Conservation (phyloP, 306 rosid genomes). For the Medicago ruthenica region DNA sequence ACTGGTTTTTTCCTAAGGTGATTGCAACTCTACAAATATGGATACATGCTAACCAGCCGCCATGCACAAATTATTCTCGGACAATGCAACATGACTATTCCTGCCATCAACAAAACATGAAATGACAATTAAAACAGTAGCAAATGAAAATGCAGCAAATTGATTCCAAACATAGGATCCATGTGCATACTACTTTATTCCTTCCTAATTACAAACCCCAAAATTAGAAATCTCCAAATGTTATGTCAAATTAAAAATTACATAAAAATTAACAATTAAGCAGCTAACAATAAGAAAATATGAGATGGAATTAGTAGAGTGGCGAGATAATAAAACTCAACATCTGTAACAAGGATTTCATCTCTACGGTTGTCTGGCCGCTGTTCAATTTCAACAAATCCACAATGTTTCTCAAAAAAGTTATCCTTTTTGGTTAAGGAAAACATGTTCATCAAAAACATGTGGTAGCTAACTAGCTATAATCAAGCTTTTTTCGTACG, state of each 20-base stretch:
- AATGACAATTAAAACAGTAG: background rate
- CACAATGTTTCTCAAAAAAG: too few relatives aligned
- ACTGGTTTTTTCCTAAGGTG: too few relatives aligned
- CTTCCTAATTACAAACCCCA: background rate
- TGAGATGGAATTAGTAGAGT: constrained; percentile 81
- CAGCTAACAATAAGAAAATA: constrained; percentile 31
- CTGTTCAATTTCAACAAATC: too few relatives aligned
- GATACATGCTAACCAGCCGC: constrained; percentile 33
- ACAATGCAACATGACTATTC: constrained; percentile 25
- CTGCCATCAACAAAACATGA: constrained; percentile 29
- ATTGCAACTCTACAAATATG: constrained; percentile 3
- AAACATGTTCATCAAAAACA: too few relatives aligned
- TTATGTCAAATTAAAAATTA: background rate
- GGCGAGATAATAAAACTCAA: too few relatives aligned
- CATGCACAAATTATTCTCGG: constrained; percentile 23
- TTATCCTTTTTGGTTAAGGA: too few relatives aligned
- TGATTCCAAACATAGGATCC: background rate
- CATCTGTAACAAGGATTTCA: too few relatives aligned
- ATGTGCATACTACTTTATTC: background rate
- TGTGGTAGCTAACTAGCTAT: too few relatives aligned
- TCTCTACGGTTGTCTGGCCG: too few relatives aligned
- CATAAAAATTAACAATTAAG: background rate
- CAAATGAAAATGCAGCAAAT: background rate
- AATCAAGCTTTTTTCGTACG: too few relatives aligned
- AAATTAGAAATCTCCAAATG: background rate